Evolutionary conservation across 441 rosid genomes (phyloP).

Genomic region (Kokia cookei): DNA sequence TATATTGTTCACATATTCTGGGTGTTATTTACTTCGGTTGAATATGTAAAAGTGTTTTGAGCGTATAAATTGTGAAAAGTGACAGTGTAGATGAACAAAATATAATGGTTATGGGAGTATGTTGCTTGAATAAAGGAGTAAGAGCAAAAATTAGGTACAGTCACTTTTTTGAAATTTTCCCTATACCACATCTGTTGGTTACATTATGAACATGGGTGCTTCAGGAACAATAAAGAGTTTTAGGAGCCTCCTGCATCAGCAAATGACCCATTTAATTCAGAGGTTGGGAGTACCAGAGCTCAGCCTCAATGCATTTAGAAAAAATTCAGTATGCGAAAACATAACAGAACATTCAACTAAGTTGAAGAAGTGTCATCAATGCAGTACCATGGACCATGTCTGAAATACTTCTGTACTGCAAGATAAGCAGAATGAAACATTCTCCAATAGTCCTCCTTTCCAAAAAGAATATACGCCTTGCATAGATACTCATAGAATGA

Average conservation of each 20-base stretch:
- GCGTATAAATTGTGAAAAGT: neutral
- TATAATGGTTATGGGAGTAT: neutral
- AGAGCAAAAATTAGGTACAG: neutral
- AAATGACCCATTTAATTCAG: neutral
- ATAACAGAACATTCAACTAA: neutral
- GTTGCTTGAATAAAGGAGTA: neutral
- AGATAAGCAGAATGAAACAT: constrained; percentile 93
- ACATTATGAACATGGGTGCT: neutral
- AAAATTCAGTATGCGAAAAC: neutral
- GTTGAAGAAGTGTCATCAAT: neutral
- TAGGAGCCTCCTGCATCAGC: neutral
- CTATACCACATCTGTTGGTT: neutral
- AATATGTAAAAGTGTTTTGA: neutral
- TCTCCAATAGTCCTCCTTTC: constrained; percentile 95
- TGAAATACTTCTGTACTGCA: constrained; percentile 86
- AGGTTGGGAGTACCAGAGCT: neutral
- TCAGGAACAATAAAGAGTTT: neutral
- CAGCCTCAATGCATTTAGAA: neutral
- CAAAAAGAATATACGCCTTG: constrained; percentile 91
- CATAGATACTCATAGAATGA: constrained; percentile 88
- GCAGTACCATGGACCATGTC: constrained; percentile 87
- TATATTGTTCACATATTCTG: neutral
- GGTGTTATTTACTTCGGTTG: neutral
- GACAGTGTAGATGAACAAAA: neutral
- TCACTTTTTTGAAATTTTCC: neutral